Base-by-base conservation (phyloP, 2,329 filamentous ascomycete species). In the Amylocarpus encephaloides region DNA sequence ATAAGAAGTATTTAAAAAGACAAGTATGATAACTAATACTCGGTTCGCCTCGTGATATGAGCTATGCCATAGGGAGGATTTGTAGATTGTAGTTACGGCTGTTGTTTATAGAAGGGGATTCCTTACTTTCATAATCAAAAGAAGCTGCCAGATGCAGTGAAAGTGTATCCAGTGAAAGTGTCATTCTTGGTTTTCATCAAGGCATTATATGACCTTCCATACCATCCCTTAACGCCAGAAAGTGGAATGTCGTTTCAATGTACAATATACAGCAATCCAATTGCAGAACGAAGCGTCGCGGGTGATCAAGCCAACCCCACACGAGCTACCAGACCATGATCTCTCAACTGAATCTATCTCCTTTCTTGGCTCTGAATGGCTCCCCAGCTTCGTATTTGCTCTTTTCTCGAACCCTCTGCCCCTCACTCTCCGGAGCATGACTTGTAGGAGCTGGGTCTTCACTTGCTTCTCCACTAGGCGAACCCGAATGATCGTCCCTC, bases 381-480 rank as follows among this genome's bases (percentile, higher is more conserved):
- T 80, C 76, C 47, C 73, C 75, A 30, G 86, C 84, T 72, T 97
- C 91, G 69, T 94, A 97, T 71, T 95, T 95, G 67, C 88, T 86
- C 75, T 89, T 94, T 68, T 91, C 87, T 33, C 73, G 62, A 22
- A 86, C 73, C 56, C 78, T 74, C 64, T 89, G 76, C 39, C 74
- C 71, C 65, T 87, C 86, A 38, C 80, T 86, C 57, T 83, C 76
- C 1, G 88, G 86, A 53, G 85, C 86, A 70, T 95, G 90, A 58
- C 83, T 75, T 47, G 88, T 94, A 9, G 90, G 85, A 11, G 91
- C 90, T n/a, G 89, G 89, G 70, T 95, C 91, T 56, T 73, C 81
- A 15, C 50, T 57, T 30, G 83, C 81, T 70, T 93, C 86, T 62
- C 81, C 76, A 66, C 85, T 88, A 18, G 88, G 86, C 16, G 79